Base-by-base conservation (phyloP, 116 monocot species). In the Posidonia oceanica region DNA sequence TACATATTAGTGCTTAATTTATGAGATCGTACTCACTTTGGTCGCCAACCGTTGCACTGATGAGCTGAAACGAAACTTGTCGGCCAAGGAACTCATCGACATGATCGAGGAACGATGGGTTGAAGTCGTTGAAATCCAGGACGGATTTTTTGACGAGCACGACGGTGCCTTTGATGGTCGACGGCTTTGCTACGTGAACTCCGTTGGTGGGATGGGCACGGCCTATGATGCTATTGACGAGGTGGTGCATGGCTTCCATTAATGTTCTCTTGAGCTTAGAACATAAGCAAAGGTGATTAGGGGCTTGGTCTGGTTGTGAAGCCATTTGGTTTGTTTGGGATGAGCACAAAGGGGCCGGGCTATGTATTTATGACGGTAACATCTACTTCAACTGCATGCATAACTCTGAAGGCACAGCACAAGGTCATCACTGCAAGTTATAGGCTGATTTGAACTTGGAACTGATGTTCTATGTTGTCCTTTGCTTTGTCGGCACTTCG, bases 101-200 rank as follows among this genome's bases (percentile, higher is more conserved):
- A 7, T 71, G 21, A 63, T 87, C 81, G 65, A 86, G 15, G 23
- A 86, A 52, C 21, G 84, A 75, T 51, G 82, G 77, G 14, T 53
- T 59, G 74, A 72, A 79, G 69, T 87, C 82, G 60, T 54, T 77
- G 48, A 84, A 70, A 67, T 80, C 85, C 16, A 87, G 77, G 1
- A 75, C 81, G 51, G 81, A 79, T 74, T 78, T 83, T 73, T 81
- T 85, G 72, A 83, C 72, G 48, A 91, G 59, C 20, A 85, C 79
- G 22, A 80, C 87, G 7, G 59, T 62, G 36, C 76, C 91, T n/a
- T 59, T 5, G 52, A 72, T 62, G 20, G 36, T 36, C 36, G 61
- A 12, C 13, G 61, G 61, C 21, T 58, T 21, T 58, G 61, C 14
- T 2, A 36, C 11, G 4, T 22, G 36, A 4, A n/a, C 17, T n/a